These are phyloP conservation scores for Quercus robur DNA, from an alignment of 306 rosid genomes.

Conservation along the genomic window DNA sequence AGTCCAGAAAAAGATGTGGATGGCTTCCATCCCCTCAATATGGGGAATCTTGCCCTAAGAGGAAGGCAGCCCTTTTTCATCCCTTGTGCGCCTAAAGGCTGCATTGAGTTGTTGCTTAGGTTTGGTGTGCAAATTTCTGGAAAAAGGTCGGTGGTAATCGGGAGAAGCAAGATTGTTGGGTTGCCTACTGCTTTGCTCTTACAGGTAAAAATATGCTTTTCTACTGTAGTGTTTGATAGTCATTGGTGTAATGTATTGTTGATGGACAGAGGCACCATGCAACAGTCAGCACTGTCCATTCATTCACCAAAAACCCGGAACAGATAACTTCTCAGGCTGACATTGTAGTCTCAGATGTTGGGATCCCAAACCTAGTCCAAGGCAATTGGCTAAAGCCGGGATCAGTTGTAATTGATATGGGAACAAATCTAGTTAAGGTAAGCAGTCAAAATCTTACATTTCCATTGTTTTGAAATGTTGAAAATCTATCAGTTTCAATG, in stretches of 20 bases:
- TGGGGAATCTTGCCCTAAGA: constrained; percentile 32
- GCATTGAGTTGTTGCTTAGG: constrained; percentile 28
- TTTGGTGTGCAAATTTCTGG: constrained; percentile 18
- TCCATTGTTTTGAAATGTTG: not conserved
- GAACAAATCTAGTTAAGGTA: constrained; percentile 47
- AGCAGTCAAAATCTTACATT: not conserved
- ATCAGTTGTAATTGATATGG: constrained; percentile 56
- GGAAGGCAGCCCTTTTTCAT: constrained; percentile 28
- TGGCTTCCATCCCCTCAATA: constrained; percentile 31
- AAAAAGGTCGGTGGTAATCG: constrained; percentile 21
- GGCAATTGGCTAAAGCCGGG: constrained; percentile 54
- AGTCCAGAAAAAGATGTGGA: constrained; percentile 30
- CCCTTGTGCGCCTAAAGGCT: constrained; percentile 29
- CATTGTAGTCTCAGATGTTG: constrained; percentile 50
- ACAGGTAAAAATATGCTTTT: constrained; percentile 36
- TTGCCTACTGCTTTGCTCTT: constrained; percentile 27
- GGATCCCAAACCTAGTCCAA: constrained; percentile 38
- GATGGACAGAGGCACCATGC: constrained; percentile 49
- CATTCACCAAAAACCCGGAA: constrained; percentile 42
- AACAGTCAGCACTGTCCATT: constrained; percentile 43
- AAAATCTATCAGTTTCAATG: not conserved
- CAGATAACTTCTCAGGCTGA: constrained; percentile 47
- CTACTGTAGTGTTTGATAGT: constrained; percentile 18
- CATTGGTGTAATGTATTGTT: constrained; percentile 17
- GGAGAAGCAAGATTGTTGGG: constrained; percentile 30